Evolutionary conservation across 371 early-diverging fungal species (phyloP), one percentile per base, ranked within the genome.

Genomic region (Mortierella sp.): DNA sequence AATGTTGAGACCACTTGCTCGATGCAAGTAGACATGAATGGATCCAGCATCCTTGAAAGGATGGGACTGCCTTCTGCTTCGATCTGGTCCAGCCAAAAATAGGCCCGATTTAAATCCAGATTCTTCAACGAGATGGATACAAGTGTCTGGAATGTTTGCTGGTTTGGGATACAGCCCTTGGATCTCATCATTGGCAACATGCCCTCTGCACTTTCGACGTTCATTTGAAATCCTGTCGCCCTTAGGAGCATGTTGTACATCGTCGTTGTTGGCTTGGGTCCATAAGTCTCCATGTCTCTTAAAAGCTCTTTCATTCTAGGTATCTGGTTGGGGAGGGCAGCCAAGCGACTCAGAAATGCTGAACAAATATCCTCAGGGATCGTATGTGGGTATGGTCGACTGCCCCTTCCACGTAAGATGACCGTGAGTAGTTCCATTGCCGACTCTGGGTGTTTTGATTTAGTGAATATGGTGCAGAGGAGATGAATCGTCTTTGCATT

Each of bases 41-140:
- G 62, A 25, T 68, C 72, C 56, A 77, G 29, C 72, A 64, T 65
- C 57, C 59, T 55, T 1, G 77, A 48, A 15, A 9, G 11, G 15
- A 72, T 47, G 48, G 72, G 55, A 65, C 64, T 72, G 6, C 72
- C 72, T 14, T 72, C 72, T 9, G 68, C 64, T 19, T 30, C 37
- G 25, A 62, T 68, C 59, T 77, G 72, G 18, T 51, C 72, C 59
- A 77, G 21, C 77, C 77, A 77, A 51, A 51, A 55, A 19, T 72
- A 52, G 11, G 77, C 77, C n/a, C 62, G 21, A 0, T 23, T n/a
- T 15, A 68, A 1, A 28, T 72, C 57, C 44, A 68, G 26, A 2
- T 72, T 58, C 21, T 47, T 50, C 30, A 77, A 44, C 15, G 72
- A 72, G 14, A 43, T 21, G 6, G 63, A 28, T 6, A 77, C 72